phyloP scores from a whole-genome alignment of 2,329 filamentous ascomycete genomes.

The Talaromyces islandicus region DNA sequence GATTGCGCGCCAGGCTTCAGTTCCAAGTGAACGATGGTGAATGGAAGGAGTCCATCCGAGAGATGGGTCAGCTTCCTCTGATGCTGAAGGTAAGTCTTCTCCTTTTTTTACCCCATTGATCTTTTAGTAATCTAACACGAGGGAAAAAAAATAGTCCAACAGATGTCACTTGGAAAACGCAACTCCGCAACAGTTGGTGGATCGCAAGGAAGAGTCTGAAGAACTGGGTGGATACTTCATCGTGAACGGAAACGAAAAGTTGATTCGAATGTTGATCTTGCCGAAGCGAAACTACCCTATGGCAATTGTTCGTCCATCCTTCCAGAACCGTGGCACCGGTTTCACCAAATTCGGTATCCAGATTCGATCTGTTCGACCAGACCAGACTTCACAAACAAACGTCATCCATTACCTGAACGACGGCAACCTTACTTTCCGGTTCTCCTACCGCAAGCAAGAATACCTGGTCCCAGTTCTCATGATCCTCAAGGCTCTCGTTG shows the following conservation, averaged over 20 bases:
- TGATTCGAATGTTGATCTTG: constrained; percentile 86
- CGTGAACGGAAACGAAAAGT: constrained; percentile 95
- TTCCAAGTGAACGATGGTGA: constrained; percentile 84
- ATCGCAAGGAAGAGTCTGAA: constrained; percentile 89
- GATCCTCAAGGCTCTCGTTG: constrained; percentile 88
- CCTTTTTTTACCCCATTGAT: neutral
- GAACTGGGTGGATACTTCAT: constrained; percentile 96
- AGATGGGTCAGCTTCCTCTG: constrained; percentile 82
- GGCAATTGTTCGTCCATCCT: constrained; percentile 87
- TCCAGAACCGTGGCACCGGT: constrained; percentile 74
- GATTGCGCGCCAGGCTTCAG: constrained; percentile 75
- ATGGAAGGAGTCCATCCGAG: constrained; percentile 72
- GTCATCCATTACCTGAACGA: constrained; percentile 93
- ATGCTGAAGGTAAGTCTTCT: constrained; percentile 70
- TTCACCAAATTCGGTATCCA: constrained; percentile 91
- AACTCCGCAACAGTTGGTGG: constrained; percentile 74
- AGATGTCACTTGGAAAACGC: constrained; percentile 84
- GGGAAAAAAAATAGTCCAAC: constrained; percentile 64
- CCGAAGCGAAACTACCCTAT: constrained; percentile 91
- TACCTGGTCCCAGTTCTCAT: constrained; percentile 95
- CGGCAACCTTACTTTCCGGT: constrained; percentile 93
- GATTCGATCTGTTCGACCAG: constrained; percentile 86
- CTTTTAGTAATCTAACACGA: neutral
- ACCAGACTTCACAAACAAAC: constrained; percentile 96
- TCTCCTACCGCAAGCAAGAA: constrained; percentile 96